phyloP scores from a whole-genome alignment of 441 rosid species.

The Biscutella auriculata region DNA sequence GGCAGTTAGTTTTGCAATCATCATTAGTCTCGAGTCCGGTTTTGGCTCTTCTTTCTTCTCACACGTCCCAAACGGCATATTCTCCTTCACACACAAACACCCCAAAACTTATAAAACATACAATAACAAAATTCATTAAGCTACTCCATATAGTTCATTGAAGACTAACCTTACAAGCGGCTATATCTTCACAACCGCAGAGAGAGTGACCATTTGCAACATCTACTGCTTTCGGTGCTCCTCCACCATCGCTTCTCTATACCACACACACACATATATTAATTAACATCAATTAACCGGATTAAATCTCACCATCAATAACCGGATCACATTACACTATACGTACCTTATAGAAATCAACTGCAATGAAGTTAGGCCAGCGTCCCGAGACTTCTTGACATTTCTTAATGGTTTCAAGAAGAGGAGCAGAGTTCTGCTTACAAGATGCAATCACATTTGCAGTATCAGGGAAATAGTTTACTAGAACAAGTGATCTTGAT shows the following conservation, averaged over 20 bases:
- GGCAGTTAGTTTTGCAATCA: slow-evolving; percentile 20
- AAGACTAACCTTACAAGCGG: slow-evolving; percentile 26
- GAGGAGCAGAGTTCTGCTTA: slow-evolving; percentile 49
- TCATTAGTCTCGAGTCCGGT: slow-evolving; percentile 13
- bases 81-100: slow-evolving; percentile 13
- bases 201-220: slow-evolving; percentile 38
- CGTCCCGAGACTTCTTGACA: slow-evolving; percentile 41
- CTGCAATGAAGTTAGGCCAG: slow-evolving; percentile 65
- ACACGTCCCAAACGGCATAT: slow-evolving; percentile 22
- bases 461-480: slow-evolving; percentile 42
- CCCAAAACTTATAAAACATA: not conserved
- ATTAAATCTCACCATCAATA: not conserved
- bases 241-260: slow-evolving; percentile 56
- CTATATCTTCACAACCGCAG: slow-evolving; percentile 39
- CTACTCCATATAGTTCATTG: not conserved
- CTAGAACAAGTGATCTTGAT: slow-evolving; percentile 38
- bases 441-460: slow-evolving; percentile 38
- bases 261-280: not conserved
- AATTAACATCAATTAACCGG: not conserved
- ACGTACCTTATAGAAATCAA: slow-evolving; percentile 48
- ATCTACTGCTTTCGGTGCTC: slow-evolving; percentile 43
- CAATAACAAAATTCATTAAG: not conserved
- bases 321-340: not conserved
- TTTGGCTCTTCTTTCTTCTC: slow-evolving; percentile 15
- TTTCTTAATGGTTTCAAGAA: slow-evolving; percentile 26